Percentiles rank a stretch among this genome's conserved stretches.
Evolutionary conservation across 2,329 filamentous ascomycete genomes (phyloP).

Genomic region (Aspergillus brunneoviolaceus): DNA sequence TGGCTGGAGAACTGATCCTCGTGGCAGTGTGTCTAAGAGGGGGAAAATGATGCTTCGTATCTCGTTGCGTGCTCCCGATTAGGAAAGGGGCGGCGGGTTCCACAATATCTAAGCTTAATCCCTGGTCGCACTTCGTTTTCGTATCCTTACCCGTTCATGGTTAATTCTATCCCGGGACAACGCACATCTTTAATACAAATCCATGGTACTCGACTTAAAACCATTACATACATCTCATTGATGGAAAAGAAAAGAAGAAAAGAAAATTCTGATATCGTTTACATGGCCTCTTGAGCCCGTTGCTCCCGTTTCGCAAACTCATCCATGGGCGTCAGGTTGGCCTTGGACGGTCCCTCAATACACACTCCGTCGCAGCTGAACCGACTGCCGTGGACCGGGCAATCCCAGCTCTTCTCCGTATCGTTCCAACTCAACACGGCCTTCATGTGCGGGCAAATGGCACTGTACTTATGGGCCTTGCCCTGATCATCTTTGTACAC

Average conservation of each 20-base stretch:
- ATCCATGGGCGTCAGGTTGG: constrained; percentile 30
- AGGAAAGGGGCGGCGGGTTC: background rate
- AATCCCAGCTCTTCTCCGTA: constrained; percentile 56
- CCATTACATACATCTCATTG: background rate
- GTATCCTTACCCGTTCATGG: background rate
- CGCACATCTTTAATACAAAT: background rate
- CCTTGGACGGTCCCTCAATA: constrained; percentile 43
- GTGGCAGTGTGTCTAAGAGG: background rate
- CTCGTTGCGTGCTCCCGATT: constrained; percentile 2
- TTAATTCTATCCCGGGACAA: background rate
- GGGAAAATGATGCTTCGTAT: background rate
- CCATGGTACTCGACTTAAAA: background rate
- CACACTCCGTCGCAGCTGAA: constrained; percentile 46
- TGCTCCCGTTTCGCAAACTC: background rate
- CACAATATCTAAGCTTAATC: background rate
- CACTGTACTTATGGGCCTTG: constrained; percentile 52
- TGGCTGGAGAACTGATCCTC: background rate
- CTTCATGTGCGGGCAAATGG: constrained; percentile 57
- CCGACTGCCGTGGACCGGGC: constrained; percentile 49
- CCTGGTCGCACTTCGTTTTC: background rate
- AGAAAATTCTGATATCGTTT: background rate
- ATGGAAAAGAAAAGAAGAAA: too few relatives aligned
- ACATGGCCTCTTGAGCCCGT: background rate
- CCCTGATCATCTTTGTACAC: constrained; percentile 59
- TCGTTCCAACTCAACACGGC: constrained; percentile 59